A percentile compares a stretch with the other conserved stretches of the same genome.
Evolutionary conservation across 495 filamentous ascomycete genomes (phyloP).

Genomic region (Clohesyomyces aquaticus): DNA sequence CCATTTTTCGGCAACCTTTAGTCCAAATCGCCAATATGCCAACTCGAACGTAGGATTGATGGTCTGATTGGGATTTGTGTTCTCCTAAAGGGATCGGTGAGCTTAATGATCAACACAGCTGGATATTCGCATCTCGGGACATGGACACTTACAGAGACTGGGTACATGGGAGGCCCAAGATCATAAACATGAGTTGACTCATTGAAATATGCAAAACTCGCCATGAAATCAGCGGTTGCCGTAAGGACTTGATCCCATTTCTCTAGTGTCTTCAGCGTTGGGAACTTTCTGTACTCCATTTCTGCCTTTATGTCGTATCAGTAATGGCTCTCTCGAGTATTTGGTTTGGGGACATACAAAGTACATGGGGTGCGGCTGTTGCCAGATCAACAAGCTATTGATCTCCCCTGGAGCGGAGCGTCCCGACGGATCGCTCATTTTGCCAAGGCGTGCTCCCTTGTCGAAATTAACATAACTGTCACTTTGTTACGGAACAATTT

Average conservation of each 20-base stretch:
- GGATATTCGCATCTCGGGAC: too few relatives aligned
- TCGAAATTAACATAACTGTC: too few relatives aligned
- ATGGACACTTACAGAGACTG: too few relatives aligned
- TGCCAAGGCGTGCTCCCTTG: slow-evolving; percentile 61
- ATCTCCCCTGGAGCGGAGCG: slow-evolving; percentile 61
- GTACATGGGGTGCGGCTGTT: slow-evolving; percentile 59
- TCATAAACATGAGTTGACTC: slow-evolving; percentile 51
- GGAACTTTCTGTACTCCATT: slow-evolving; percentile 53
- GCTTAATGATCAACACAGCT: too few relatives aligned
- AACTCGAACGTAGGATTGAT: slow-evolving; percentile 58
- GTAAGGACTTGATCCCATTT: slow-evolving; percentile 54
- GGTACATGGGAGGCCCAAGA: slow-evolving; percentile 59
- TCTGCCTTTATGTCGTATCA: too few relatives aligned
- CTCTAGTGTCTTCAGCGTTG: slow-evolving; percentile 46
- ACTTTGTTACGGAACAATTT: too few relatives aligned
- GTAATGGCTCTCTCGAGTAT: too few relatives aligned
- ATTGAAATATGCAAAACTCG: slow-evolving; percentile 55
- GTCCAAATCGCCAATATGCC: slow-evolving; percentile 58
- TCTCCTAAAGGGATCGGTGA: too few relatives aligned
- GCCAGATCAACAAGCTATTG: slow-evolving; percentile 60
- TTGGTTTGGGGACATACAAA: too few relatives aligned
- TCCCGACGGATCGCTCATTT: slow-evolving; percentile 63
- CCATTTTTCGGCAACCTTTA: slow-evolving; percentile 48
- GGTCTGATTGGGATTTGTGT: slow-evolving; percentile 55
- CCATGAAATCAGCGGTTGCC: slow-evolving; percentile 58